Evolutionary conservation across 768 basidiomycete species (phyloP), one percentile per base, ranked within the genome.

Genomic region (Lactarius evosmus): DNA sequence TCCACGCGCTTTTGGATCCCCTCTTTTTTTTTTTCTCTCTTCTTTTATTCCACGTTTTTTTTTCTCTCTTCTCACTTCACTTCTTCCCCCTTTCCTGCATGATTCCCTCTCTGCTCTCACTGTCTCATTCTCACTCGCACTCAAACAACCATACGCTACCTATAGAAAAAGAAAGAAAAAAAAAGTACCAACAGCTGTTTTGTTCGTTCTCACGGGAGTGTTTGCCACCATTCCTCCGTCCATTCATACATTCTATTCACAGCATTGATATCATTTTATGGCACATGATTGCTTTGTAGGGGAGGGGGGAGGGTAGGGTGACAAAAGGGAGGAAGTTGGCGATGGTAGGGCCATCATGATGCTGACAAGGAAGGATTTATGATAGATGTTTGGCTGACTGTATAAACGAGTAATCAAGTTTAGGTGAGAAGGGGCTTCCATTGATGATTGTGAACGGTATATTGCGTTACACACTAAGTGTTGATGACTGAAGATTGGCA

Each of bases 401-500:
- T 58, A 59, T 19, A 14, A 22, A 50, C 32, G 19, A 12, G 56
- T 63, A 32, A 61, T 56, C n/a, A 61, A 12, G 64, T 29, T 65
- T 65, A 65, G 32, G 59, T 33, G 54, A 60, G 53, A 33, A 9
- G 7, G 25, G 1, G 55, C 64, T 65, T 65, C 64, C 64, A 65
- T 65, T 65, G 52, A 63, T 59, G 65, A 14, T 12, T 56, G 58
- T 40, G 61, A 65, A 60, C 46, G 63, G 65, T 52, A 55, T 58
- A 58, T 29, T 53, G 63, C 14, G 44, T 46, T 29, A 53, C 52
- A 60, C 17, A 49, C 34, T 63, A 33, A 65, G 11, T 56, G 55
- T 49, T 52, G 59, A 65, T 65, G 64, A 56, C 63, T 51, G 58
- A 60, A 53, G 65, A 53, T 66, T 57, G 57, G 60, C 58, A 60